phyloP scores from a whole-genome alignment of 1,139 yeast species.

The Lodderomyces orthopsilosis region DNA sequence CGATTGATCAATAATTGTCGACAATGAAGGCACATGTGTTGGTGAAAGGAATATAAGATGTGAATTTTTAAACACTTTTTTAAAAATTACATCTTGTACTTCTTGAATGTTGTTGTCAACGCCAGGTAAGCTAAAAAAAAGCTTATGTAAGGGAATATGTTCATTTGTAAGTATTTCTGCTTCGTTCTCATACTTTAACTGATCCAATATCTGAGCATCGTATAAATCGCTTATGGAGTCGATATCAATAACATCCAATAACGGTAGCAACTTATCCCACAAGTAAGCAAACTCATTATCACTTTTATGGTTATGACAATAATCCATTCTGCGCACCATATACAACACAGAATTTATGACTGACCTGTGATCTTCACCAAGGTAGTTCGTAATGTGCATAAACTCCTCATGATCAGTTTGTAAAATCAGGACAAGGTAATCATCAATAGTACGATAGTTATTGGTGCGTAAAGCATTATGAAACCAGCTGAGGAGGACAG shows the following conservation, averaged over 20 bases:
- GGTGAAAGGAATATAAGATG: conserved; percentile 7
- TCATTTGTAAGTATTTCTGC: conserved; percentile 21
- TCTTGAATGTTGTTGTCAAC: conserved; percentile 2
- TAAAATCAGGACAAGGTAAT: conserved; percentile 11
- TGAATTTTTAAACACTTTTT: conserved; percentile 11
- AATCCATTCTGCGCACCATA: conserved; percentile 24
- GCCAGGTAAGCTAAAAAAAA: conserved; percentile 6
- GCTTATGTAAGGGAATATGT: neutral
- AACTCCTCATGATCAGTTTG: conserved; percentile 6
- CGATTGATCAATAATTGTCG: conserved; percentile 29
- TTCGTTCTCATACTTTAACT: conserved; percentile 27
- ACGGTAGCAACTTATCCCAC: conserved; percentile 27
- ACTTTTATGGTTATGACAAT: conserved; percentile 11
- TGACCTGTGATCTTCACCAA: conserved; percentile 9
- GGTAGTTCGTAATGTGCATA: conserved; percentile 9
- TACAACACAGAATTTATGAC: conserved; percentile 22
- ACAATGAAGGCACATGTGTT: conserved; percentile 22
- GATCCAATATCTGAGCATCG: conserved; percentile 8
- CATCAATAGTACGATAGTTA: conserved; percentile 20
- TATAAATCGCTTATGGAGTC: conserved; percentile 7
- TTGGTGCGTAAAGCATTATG: conserved; percentile 21
- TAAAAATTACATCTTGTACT: conserved; percentile 9
- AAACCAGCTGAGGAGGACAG: conserved; percentile 23
- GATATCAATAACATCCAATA: conserved; percentile 23
- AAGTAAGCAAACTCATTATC: conserved; percentile 20